These are phyloP conservation scores for Cenchrus purpureus DNA, from an alignment of 176 grass and related monocot genomes.

Conservation along the genomic window DNA sequence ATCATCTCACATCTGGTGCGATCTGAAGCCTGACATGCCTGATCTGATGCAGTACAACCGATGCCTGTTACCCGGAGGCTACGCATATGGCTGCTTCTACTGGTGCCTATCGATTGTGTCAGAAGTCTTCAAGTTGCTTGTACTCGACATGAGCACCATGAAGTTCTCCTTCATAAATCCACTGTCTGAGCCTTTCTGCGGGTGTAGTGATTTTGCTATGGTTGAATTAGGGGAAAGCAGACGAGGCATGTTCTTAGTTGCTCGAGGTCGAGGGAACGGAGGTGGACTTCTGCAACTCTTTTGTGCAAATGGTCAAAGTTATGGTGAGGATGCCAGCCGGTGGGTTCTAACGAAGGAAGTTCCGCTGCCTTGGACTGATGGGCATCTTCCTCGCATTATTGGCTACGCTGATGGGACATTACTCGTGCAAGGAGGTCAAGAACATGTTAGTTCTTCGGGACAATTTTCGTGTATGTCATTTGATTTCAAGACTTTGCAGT, in stretches of 20 bases:
- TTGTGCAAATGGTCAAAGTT: background rate
- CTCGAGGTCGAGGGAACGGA: background rate
- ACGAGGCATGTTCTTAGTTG: conserved; percentile 14
- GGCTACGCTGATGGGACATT: conserved; percentile 24
- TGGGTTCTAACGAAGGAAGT: conserved; percentile 6
- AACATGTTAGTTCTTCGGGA: no score
- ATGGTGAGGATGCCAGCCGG: background rate
- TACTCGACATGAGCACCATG: conserved; percentile 36
- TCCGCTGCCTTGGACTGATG: background rate
- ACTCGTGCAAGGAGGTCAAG: background rate
- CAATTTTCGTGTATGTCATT: conserved; percentile 17
- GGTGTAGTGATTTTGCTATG: background rate
- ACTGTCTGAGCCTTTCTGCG: background rate
- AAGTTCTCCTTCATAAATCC: conserved; percentile 21
- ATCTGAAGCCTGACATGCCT: background rate
- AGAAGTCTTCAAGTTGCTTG: background rate
- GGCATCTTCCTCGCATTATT: background rate
- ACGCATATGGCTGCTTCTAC: background rate
- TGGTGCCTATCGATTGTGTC: background rate
- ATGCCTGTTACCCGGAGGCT: background rate
- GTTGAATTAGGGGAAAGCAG: conserved; percentile 34
- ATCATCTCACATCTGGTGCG: background rate
- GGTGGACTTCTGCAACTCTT: background rate
- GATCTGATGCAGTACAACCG: no score
- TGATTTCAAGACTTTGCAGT: conserved; percentile 26